Percentiles rank a stretch among this genome's conserved stretches.
phyloP scores from a whole-genome alignment of 2,329 filamentous ascomycete genomes.

The Albophoma yamanashiensis region DNA sequence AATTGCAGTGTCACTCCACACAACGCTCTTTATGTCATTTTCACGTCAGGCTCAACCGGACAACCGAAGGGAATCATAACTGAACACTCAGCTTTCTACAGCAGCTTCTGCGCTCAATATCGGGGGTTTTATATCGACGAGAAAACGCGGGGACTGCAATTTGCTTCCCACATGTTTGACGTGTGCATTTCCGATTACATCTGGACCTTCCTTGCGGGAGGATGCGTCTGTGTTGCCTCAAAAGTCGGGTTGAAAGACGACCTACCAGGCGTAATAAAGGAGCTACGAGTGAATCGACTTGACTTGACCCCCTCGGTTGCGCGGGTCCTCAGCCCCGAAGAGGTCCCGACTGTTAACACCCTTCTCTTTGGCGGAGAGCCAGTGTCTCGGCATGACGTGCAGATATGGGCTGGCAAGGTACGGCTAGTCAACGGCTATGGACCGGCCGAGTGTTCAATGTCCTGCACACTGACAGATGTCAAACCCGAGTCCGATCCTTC shows the following conservation, averaged over 20 bases:
- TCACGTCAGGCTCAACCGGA: constrained; percentile 2
- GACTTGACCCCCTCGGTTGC: constrained; percentile 1
- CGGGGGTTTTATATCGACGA: background rate
- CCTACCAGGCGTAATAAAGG: background rate
- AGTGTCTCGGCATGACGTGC: background rate
- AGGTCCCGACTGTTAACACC: background rate
- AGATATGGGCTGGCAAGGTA: constrained; percentile 1
- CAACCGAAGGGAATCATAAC: constrained; percentile 1
- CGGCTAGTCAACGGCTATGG: constrained; percentile 3
- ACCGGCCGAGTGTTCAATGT: constrained; percentile 4
- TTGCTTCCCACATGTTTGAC: constrained; percentile 3
- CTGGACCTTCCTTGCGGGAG: constrained; percentile 2
- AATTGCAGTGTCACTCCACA: background rate
- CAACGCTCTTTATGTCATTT: constrained; percentile 1
- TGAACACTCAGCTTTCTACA: background rate
- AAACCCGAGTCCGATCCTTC: background rate
- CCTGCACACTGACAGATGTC: constrained; percentile 1
- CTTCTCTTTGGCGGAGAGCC: constrained; percentile 1
- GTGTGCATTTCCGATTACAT: constrained; percentile 2
- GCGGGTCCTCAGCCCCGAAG: background rate
- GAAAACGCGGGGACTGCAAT: background rate
- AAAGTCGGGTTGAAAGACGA: background rate
- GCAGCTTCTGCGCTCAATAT: background rate
- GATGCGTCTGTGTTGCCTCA: constrained; percentile 2
- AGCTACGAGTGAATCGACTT: background rate